These are phyloP conservation scores for Amphicarpaea edgeworthii DNA, from an alignment of 306 rosid genomes.

Conservation along the genomic window DNA sequence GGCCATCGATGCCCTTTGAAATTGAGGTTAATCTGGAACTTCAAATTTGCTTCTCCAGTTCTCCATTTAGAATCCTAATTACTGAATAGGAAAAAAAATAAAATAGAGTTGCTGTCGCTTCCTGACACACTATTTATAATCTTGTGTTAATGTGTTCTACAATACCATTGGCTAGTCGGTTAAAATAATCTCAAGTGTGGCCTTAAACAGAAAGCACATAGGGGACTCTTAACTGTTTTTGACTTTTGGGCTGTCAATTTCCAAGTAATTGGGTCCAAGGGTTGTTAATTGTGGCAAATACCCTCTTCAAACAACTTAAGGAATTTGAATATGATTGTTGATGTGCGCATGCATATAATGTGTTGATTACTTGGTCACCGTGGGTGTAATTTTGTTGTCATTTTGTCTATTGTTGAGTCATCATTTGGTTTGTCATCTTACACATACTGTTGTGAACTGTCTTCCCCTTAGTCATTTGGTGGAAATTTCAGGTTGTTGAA, in stretches of 20 bases:
- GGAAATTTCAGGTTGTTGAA: constrained; percentile 84
- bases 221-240: constrained; percentile 21
- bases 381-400: constrained; percentile 7
- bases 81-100: constrained; percentile 10
- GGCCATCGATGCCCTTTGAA: constrained; percentile 93
- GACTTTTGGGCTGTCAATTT: constrained; percentile 26
- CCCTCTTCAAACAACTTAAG: constrained; percentile 9
- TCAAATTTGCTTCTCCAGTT: constrained; percentile 16
- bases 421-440: constrained; percentile 21
- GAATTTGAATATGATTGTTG: constrained; percentile 22
- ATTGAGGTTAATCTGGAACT: constrained; percentile 75
- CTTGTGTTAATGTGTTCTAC: constrained; percentile 2
- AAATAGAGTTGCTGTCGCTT: constrained; percentile 27
- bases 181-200: no score
- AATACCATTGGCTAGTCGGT: no score
- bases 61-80: constrained; percentile 29
- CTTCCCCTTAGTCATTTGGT: constrained; percentile 21
- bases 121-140: constrained; percentile 7
- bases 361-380: background rate
- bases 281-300: constrained; percentile 29
- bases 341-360: constrained; percentile 16
- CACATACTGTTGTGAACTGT: constrained; percentile 23
- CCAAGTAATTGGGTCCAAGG: constrained; percentile 17
- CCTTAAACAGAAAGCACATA: constrained; percentile 37
- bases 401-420: background rate